Conservation (phyloP, 139 green algal genomes). For the Gonium pectorale region DNA sequence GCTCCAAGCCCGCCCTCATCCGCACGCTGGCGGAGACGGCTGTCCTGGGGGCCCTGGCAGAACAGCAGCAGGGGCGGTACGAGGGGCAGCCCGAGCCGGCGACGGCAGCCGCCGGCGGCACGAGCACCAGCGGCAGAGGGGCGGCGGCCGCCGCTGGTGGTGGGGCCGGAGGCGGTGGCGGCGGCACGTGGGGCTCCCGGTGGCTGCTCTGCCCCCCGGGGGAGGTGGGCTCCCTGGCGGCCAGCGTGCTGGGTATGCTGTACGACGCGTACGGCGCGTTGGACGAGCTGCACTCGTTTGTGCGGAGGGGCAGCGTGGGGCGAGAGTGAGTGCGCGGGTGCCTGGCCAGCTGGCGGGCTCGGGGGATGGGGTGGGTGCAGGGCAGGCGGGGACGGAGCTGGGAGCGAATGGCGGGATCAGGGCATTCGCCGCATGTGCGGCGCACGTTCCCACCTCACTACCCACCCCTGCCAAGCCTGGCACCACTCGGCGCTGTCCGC, state of each 20-base stretch:
- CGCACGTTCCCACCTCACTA: too few species aligned
- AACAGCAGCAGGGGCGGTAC: not conserved
- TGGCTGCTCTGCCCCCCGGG: not conserved
- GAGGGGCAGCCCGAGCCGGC: not conserved
- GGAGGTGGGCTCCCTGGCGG: constrained; percentile 10
- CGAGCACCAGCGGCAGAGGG: not conserved
- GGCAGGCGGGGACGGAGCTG: too few species aligned
- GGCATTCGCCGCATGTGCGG: too few species aligned
- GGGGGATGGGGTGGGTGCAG: too few species aligned
- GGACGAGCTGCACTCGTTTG: not conserved
- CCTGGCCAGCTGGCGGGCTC: too few species aligned
- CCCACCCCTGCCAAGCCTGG: too few species aligned
- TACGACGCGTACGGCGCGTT: not conserved
- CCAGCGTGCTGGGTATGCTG: constrained; percentile 10
- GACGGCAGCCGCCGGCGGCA: not conserved
- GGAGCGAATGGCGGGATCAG: too few species aligned
- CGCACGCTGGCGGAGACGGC: not conserved
- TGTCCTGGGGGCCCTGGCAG: not conserved
- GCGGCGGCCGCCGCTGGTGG: not conserved
- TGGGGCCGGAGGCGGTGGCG: not conserved
- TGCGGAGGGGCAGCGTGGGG: not conserved
- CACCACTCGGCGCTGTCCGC: too few species aligned
- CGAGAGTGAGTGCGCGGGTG: not conserved
- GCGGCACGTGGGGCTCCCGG: not conserved
- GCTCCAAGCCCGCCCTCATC: constrained; percentile 4